Evolutionary conservation across 441 rosid species (phyloP).

Genomic region (Metrosideros polymorpha): DNA sequence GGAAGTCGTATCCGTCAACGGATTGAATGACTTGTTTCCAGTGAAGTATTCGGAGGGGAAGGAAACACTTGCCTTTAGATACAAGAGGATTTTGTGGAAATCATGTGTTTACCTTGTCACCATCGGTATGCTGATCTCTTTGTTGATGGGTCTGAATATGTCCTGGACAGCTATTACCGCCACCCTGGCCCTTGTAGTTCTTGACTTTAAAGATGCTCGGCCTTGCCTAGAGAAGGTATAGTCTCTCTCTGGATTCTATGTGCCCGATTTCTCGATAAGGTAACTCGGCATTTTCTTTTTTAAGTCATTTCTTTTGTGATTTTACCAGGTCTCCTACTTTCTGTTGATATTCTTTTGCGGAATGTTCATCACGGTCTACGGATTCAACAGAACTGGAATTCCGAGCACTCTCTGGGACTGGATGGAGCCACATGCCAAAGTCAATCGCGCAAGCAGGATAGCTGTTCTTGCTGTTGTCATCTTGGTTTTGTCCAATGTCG

Average conservation of each 20-base stretch:
- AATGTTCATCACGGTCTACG: slow-evolving; percentile 78
- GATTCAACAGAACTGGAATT: slow-evolving; percentile 75
- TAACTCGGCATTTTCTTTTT: not conserved
- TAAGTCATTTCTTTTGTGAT: not conserved
- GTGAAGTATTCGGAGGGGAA: not conserved
- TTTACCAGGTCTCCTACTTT: slow-evolving; percentile 68
- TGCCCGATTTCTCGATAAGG: not conserved
- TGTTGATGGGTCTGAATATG: slow-evolving; percentile 66
- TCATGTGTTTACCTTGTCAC: slow-evolving; percentile 48
- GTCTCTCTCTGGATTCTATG: not conserved
- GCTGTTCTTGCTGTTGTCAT: slow-evolving; percentile 54
- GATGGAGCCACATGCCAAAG: slow-evolving; percentile 60
- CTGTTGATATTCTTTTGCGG: slow-evolving; percentile 81
- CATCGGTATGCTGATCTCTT: slow-evolving; percentile 54
- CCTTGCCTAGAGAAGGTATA: slow-evolving; percentile 68
- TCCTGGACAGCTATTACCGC: slow-evolving; percentile 86
- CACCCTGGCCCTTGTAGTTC: slow-evolving; percentile 64
- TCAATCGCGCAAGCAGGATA: slow-evolving; percentile 29
- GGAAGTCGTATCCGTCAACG: not conserved
- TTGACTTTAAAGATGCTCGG: slow-evolving; percentile 73
- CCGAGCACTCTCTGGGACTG: slow-evolving; percentile 62
- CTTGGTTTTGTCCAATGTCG: slow-evolving; percentile 56
- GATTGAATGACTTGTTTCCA: not conserved
- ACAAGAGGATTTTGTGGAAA: slow-evolving; percentile 50
- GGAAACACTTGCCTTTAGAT: slow-evolving; percentile 5